A percentile compares a stretch with the other conserved stretches of the same genome.
These are phyloP conservation scores for Kodamaea fukazawae DNA, from an alignment of 805 yeast genomes.

Conservation along the genomic window DNA sequence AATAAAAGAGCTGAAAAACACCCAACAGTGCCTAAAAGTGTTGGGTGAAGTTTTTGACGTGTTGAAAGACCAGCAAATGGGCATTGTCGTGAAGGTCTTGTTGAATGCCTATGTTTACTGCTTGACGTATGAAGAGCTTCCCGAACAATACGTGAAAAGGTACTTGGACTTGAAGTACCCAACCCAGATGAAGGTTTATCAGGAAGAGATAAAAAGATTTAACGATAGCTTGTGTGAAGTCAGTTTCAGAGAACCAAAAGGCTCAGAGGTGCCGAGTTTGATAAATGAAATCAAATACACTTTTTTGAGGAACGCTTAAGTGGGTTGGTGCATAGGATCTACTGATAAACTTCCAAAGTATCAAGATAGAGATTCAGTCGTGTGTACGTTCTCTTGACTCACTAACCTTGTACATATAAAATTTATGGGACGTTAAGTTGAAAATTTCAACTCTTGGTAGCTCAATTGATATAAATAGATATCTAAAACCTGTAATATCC, in stretches of 20 bases:
- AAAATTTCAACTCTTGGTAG: too few species aligned
- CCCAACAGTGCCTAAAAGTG: constrained; percentile 30
- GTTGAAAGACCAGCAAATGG: constrained; percentile 8
- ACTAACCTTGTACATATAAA: too few species aligned
- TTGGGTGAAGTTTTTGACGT: constrained; percentile 21
- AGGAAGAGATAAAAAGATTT: constrained; percentile 10
- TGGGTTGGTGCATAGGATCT: too few species aligned
- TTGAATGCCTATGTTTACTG: constrained; percentile 39
- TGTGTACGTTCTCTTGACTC: too few species aligned
- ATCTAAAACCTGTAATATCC: too few species aligned
- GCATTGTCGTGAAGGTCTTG: constrained; percentile 31
- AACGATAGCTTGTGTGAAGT: constrained; percentile 9
- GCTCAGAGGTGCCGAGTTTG: constrained; percentile 33
- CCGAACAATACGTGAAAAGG: constrained; percentile 39
- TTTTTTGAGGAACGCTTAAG: too few species aligned
- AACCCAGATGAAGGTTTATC: constrained; percentile 19
- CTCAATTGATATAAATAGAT: too few species aligned
- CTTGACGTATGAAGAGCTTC: constrained; percentile 31
- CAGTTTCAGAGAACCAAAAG: constrained; percentile 23
- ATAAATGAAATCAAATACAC: constrained; percentile 30
- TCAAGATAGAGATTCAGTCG: too few species aligned
- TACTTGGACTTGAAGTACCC: constrained; percentile 33
- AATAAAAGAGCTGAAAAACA: constrained; percentile 31
- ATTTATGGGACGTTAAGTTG: too few species aligned
- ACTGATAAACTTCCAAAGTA: too few species aligned